Conservation (phyloP, 768 basidiomycete genomes). For the Kwoniella shandongensis region DNA sequence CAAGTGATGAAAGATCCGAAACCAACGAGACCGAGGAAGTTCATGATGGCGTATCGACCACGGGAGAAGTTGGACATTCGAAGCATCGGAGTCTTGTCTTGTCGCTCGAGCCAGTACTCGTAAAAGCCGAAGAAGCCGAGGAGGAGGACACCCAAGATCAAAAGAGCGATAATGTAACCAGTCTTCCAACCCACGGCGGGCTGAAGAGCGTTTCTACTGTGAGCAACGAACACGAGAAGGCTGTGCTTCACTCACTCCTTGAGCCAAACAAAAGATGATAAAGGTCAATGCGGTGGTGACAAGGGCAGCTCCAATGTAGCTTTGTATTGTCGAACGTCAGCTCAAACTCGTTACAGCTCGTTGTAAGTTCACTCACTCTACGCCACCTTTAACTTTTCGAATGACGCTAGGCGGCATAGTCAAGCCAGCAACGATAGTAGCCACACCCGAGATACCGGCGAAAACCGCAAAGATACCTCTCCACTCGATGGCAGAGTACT, state of each 20-base stretch:
- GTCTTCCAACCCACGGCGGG: constrained; percentile 1
- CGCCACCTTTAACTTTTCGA: not conserved
- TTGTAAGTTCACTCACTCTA: not conserved
- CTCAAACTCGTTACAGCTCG: not conserved
- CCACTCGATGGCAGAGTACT: constrained; percentile 5
- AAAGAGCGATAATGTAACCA: not conserved
- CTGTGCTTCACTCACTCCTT: not conserved
- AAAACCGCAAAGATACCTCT: constrained; percentile 1
- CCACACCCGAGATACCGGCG: not conserved
- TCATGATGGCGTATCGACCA: constrained; percentile 1
- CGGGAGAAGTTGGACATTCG: constrained; percentile 1
- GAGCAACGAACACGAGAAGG: not conserved
- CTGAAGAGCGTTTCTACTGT: not conserved
- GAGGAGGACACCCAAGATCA: not conserved
- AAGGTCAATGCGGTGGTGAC: not conserved
- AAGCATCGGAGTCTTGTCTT: constrained; percentile 3
- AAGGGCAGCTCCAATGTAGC: not conserved
- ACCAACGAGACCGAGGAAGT: constrained; percentile 1
- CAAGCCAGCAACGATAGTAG: not conserved
- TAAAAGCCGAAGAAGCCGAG: not conserved
- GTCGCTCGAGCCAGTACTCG: constrained; percentile 1
- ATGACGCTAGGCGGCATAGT: not conserved
- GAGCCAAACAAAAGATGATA: constrained; percentile 3
- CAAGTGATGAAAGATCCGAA: not conserved
- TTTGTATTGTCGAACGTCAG: not conserved